phyloP scores from a whole-genome alignment of 2,329 filamentous ascomycete genomes.

The Pseudogymnoascus sp. region DNA sequence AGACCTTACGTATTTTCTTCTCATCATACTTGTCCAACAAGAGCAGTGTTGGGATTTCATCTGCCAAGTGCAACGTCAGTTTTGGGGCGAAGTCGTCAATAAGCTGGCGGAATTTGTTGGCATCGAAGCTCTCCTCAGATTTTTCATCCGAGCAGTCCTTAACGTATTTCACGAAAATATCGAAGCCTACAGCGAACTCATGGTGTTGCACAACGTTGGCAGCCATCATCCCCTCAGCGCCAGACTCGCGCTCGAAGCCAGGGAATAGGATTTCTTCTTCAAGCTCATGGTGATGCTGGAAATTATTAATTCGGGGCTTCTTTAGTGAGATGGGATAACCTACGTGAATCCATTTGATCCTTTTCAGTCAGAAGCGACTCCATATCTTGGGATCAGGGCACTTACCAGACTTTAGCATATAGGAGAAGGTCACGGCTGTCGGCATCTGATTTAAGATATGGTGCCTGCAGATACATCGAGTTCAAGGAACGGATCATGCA shows the following conservation, averaged over 20 bases:
- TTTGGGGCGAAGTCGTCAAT: conserved; percentile 32
- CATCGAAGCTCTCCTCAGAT: conserved; percentile 26
- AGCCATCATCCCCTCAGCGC: conserved; percentile 33
- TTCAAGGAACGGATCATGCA: conserved; percentile 32
- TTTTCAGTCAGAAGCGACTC: neutral
- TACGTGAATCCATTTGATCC: conserved; percentile 4
- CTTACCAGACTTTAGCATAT: neutral
- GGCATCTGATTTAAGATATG: conserved; percentile 30
- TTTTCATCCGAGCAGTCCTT: conserved; percentile 23
- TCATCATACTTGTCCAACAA: conserved; percentile 30
- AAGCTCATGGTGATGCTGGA: conserved; percentile 33
- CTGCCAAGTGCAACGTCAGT: conserved; percentile 31
- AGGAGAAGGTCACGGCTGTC: conserved; percentile 30
- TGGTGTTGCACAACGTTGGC: conserved; percentile 35
- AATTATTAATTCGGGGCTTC: conserved; percentile 26
- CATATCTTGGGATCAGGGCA: neutral
- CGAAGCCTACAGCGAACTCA: conserved; percentile 32
- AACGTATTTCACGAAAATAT: conserved; percentile 29
- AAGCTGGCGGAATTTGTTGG: conserved; percentile 25
- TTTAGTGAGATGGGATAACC: conserved; percentile 19
- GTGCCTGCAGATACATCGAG: conserved; percentile 31
- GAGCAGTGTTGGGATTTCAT: conserved; percentile 34
- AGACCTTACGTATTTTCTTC: conserved; percentile 15
- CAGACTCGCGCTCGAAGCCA: conserved; percentile 30
- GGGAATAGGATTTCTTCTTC: conserved; percentile 36